These are phyloP conservation scores for Cyberlindnera xylosilytica DNA, from an alignment of 805 yeast species.

Conservation along the genomic window DNA sequence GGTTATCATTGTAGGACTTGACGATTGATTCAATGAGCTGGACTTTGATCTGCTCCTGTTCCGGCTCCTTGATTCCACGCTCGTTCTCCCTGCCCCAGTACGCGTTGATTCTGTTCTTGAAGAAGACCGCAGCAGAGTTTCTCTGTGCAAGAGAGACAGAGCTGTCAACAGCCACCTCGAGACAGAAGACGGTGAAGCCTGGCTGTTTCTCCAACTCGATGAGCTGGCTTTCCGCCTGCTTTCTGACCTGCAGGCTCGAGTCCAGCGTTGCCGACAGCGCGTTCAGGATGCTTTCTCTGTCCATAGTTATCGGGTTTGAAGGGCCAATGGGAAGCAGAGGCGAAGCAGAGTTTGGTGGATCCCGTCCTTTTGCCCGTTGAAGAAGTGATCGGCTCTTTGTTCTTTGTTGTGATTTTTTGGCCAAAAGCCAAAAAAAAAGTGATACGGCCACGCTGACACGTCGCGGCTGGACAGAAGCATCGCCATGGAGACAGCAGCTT, in stretches of 20 bases:
- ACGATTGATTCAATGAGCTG: slow-evolving; percentile 52
- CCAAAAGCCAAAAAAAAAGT: too few relatives aligned
- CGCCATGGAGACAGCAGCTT: too few relatives aligned
- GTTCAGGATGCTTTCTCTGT: slow-evolving; percentile 46
- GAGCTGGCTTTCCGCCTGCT: slow-evolving; percentile 51
- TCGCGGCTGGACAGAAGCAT: too few relatives aligned
- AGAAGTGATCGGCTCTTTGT: too few relatives aligned
- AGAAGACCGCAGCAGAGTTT: slow-evolving; percentile 62
- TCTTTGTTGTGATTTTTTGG: too few relatives aligned
- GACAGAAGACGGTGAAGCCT: slow-evolving; percentile 54
- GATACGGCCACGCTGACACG: too few relatives aligned
- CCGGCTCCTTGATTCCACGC: slow-evolving; percentile 38
- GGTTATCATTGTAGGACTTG: slow-evolving; percentile 35
- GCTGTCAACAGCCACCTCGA: slow-evolving; percentile 46
- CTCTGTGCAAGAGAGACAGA: slow-evolving; percentile 42
- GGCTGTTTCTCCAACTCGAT: slow-evolving; percentile 49
- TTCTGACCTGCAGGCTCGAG: slow-evolving; percentile 45
- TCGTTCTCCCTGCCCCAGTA: slow-evolving; percentile 44
- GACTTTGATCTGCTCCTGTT: slow-evolving; percentile 53
- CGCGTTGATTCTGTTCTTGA: slow-evolving; percentile 58
- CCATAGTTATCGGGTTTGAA: too few relatives aligned
- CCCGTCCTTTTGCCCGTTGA: too few relatives aligned
- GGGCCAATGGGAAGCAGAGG: too few relatives aligned
- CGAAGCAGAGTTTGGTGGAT: too few relatives aligned
- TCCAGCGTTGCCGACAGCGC: slow-evolving; percentile 55